These are phyloP conservation scores for Camelina hispida DNA, from an alignment of 345 rosid species.

Conservation along the genomic window DNA sequence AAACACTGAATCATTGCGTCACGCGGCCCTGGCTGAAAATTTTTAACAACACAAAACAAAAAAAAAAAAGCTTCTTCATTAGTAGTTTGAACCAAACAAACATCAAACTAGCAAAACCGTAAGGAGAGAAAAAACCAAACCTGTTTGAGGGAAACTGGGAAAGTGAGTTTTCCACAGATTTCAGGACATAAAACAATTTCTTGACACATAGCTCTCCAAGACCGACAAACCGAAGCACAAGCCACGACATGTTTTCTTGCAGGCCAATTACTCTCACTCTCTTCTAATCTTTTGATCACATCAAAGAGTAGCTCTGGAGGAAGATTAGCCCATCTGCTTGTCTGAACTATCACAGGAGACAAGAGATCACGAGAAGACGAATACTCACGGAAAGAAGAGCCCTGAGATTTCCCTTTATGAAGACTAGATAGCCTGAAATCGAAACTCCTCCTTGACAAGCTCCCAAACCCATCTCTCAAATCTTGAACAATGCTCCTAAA, in stretches of 20 bases:
- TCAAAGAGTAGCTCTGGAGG: slow-evolving; percentile 67
- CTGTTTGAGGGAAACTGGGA: slow-evolving; percentile 72
- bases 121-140: slow-evolving; percentile 26
- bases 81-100: slow-evolving; percentile 12
- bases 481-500: slow-evolving; percentile 74
- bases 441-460: slow-evolving; percentile 70
- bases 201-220: slow-evolving; percentile 75
- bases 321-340: slow-evolving; percentile 71
- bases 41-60: neutral
- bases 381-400: slow-evolving; percentile 48
- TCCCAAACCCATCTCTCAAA: slow-evolving; percentile 69
- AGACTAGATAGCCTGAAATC: slow-evolving; percentile 60
- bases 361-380: slow-evolving; percentile 51
- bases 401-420: slow-evolving; percentile 63
- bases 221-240: slow-evolving; percentile 70
- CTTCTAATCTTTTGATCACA: slow-evolving; percentile 67
- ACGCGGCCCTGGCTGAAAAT: slow-evolving; percentile 67
- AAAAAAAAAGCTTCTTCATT: neutral
- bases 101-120: neutral
- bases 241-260: slow-evolving; percentile 63
- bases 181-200: slow-evolving; percentile 68
- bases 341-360: slow-evolving; percentile 52
- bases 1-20: slow-evolving; percentile 65
- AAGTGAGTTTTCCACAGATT: slow-evolving; percentile 68
- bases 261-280: slow-evolving; percentile 73